Base-by-base conservation (phyloP, 2,329 filamentous ascomycete genomes). In the Monosporascus sp. region DNA sequence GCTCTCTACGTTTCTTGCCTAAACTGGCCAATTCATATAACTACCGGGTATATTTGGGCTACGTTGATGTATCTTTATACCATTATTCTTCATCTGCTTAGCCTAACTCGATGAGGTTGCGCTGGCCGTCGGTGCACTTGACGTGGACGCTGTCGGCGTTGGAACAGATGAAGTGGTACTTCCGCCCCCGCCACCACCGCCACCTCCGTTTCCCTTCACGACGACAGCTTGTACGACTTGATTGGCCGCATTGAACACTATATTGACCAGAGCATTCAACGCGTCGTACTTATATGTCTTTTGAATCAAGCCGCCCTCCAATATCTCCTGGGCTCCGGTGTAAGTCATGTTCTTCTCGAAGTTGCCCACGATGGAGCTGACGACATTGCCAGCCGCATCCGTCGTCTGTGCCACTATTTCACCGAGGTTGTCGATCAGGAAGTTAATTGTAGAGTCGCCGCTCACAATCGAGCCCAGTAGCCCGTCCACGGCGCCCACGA, bases 371-470 rank as follows among this genome's bases (percentile, higher is more conserved):
- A 85, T 83, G 20, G 69, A 71, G 53, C 73, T 76, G 1, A 81
- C 67, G 2, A 73, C 62, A 31, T 68, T 68, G 3, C 72, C 74
- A 0, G 73, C 78, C 1, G 67, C 69, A 22, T 76, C 77, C 1
- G 72, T 72, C 0, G 83, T 79, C 60, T 84, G 77, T 61, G 84
- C 80, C 1, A 85, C 79, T 56, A 85, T 84, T 59, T 85, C 84
- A 37, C 82, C 82, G 2, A 85, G 71, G 60, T 85, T 84, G 63
- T 84, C 81, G 55, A 85, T 73, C 40, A 82, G 56, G 70, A 82
- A 82, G 57, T 76, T 78, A 46, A 83, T 71, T 19, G 71, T 77
- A 9, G 70, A 78, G 57, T 77, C 77, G 49, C 80, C 79, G 57
- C 82, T 78, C 2, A 80, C 78, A 57, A 85, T 79, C 20, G 77